These are phyloP conservation scores for Chlorella sp. DNA, from an alignment of 139 green algal genomes.

Conservation along the genomic window DNA sequence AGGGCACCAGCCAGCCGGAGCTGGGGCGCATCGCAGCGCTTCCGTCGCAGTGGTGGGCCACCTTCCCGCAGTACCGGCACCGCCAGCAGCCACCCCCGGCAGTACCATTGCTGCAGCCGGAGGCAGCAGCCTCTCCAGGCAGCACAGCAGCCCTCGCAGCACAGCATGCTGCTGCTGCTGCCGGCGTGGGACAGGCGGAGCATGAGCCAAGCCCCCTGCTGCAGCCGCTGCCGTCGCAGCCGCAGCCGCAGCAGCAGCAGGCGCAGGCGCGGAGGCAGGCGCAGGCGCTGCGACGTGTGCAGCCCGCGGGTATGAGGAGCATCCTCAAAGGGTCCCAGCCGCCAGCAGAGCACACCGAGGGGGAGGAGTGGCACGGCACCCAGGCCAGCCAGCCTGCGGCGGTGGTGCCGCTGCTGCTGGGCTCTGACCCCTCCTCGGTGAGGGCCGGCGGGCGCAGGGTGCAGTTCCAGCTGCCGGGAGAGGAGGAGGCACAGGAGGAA, in stretches of 20 bases:
- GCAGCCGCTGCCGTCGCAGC: background rate
- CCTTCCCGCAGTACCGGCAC: background rate
- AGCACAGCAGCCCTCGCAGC: background rate
- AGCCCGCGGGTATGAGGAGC: background rate
- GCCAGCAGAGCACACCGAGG: background rate
- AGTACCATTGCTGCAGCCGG: background rate
- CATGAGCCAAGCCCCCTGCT: background rate
- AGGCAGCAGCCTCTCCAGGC: background rate
- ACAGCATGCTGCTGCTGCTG: background rate
- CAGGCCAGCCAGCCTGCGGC: background rate
- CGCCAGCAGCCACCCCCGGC: background rate
- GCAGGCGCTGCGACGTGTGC: background rate
- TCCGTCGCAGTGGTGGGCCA: background rate
- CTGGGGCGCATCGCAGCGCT: background rate
- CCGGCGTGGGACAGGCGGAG: background rate
- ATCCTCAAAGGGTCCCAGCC: background rate
- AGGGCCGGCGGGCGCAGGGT: background rate
- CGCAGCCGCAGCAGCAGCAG: background rate
- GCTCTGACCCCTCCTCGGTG: background rate
- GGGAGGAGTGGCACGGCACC: background rate
- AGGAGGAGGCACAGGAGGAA: background rate
- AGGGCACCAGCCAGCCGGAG: background rate
- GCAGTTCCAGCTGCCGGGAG: slow-evolving; percentile 10
- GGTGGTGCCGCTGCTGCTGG: background rate
- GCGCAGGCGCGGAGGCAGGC: background rate